These are phyloP conservation scores for Mycena kentingensis DNA, from an alignment of 768 basidiomycete genomes.

Conservation along the genomic window DNA sequence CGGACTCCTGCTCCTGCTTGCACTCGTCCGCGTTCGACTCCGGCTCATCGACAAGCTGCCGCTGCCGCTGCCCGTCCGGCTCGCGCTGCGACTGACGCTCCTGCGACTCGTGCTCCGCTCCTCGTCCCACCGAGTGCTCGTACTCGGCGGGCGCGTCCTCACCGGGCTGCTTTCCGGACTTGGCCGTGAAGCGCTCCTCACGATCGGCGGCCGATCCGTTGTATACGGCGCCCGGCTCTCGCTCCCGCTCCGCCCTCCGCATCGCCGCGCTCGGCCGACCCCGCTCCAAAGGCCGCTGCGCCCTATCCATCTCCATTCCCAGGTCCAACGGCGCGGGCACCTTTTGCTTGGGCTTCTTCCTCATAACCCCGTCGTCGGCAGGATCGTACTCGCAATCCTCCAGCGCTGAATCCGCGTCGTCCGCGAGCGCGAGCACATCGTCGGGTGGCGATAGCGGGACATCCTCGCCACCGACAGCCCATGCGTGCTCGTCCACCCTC, in stretches of 20 bases:
- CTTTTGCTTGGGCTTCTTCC: not conserved
- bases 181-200: not conserved
- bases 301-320: not conserved
- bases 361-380: no score
- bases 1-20: constrained; percentile 12
- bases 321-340: not conserved
- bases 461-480: constrained; percentile 71
- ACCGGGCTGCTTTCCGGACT: not conserved
- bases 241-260: constrained; percentile 13
- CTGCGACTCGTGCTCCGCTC: not conserved
- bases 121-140: not conserved
- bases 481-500: constrained; percentile 77
- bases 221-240: constrained; percentile 16
- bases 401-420: not conserved
- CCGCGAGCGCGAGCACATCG: not conserved
- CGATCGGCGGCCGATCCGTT: not conserved
- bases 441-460: constrained; percentile 24
- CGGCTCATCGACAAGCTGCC: not conserved
- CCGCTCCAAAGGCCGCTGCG: constrained; percentile 1
- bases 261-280: constrained; percentile 11
- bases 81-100: not conserved
- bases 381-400: not conserved
- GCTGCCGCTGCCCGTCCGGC: not conserved
- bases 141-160: not conserved
- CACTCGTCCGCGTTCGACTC: constrained; percentile 7